Evolutionary conservation across 805 yeast genomes (phyloP), one percentile per base, ranked within the genome.

Genomic region (Blastobotrys robertii): DNA sequence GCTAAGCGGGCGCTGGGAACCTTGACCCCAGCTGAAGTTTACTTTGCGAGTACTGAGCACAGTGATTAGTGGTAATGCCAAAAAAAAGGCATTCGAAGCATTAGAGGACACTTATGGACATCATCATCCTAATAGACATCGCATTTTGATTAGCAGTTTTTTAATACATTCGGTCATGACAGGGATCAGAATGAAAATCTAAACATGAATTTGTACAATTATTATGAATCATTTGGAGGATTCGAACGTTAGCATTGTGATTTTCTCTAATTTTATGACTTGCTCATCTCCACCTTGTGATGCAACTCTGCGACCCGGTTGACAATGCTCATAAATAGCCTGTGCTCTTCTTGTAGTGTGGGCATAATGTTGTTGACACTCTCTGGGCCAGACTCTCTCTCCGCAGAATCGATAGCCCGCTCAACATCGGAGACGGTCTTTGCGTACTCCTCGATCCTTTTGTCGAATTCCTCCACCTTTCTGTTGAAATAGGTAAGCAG

Each of bases 1-100:
- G 87, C 88, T 2, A 70, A 70, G 45, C 70, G 95, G 48, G 85
- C 88, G 1, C 67, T 87, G 47, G 95, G 94, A 0, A 74, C 88
- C 3, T 76, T 82, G 42, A 79, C 87, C 2, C 77, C 85, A 2
- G 94, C 94, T 0, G 69, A 66, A 8, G 74, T 72, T 12, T 82
- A 81, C 53, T 76, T 82, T 12, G 40, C 34, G 16, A 19, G 25
- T 6, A 19, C 25, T 19, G 25, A 19, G 25, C 25, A 19, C 25
- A 19, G 25, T 19, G 25, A 19, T 6, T 19, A 19, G 6, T 19
- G 42, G 34, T 10, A 4, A 30, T 12, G 13, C 10, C 31, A 29
- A 11, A 11, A 11, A 11, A 14, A 34, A 11, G 7, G 25, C 25
- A 6, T 19, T 19, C 6, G 25, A 19, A 6, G 25, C 25, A 19